A percentile compares a stretch with the other conserved stretches of the same genome.
Evolutionary conservation across 148 eudicot species (phyloP).

Genomic region (Spergularia marina): DNA sequence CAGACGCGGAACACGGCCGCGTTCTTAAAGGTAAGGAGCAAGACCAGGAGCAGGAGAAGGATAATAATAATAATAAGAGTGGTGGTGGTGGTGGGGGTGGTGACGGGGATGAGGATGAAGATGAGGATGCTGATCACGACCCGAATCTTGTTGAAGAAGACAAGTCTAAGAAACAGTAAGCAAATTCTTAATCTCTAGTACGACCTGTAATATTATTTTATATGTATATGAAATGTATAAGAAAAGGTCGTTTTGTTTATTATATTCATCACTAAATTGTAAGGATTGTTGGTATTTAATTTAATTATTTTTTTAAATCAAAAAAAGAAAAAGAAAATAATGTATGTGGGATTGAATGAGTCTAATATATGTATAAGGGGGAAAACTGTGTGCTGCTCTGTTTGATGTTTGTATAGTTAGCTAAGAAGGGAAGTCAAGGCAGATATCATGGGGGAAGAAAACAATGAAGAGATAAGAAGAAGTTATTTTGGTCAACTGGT

Average conservation of each 20-base stretch:
- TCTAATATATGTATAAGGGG: too few species aligned
- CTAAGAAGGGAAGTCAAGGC: slow-evolving; percentile 14
- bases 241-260: not conserved
- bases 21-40: slow-evolving; percentile 24
- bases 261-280: not conserved
- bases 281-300: not conserved
- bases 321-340: too few species aligned
- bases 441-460: slow-evolving; percentile 6
- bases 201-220: not conserved
- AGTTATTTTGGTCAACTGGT: slow-evolving; percentile 21
- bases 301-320: too few species aligned
- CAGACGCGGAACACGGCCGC: slow-evolving; percentile 29
- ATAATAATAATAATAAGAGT: not conserved
- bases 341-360: too few species aligned
- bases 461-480: not conserved
- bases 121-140: slow-evolving; percentile 12
- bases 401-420: slow-evolving; percentile 4
- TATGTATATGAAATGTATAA: not conserved
- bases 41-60: not conserved
- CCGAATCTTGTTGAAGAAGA: slow-evolving; percentile 26
- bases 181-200: not conserved
- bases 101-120: slow-evolving; percentile 28
- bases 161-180: slow-evolving; percentile 58
- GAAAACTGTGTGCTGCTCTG: not conserved
- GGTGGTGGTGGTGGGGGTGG: slow-evolving; percentile 16